Percentiles rank a stretch among this genome's conserved stretches.
phyloP scores from a whole-genome alignment of 2,329 filamentous ascomycete genomes.

The Sarocladiaceae sp. region DNA sequence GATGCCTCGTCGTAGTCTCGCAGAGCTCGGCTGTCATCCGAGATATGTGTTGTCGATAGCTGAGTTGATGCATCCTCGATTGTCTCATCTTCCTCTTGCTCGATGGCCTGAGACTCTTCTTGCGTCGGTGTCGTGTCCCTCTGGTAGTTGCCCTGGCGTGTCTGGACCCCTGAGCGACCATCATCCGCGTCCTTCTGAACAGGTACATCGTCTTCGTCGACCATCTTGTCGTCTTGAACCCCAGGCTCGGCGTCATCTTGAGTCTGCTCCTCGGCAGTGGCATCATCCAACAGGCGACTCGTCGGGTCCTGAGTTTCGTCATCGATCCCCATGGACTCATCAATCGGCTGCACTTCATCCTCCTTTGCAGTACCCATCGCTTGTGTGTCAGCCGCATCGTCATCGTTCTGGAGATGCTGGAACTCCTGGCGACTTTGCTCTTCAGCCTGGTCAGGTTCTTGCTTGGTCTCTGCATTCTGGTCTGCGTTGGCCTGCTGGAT shows the following conservation, averaged over 20 bases:
- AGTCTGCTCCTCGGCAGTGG: constrained; percentile 17
- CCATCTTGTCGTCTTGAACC: constrained; percentile 32
- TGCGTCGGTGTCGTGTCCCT: constrained; percentile 38
- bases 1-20: constrained; percentile 52
- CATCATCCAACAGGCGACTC: constrained; percentile 43
- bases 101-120: constrained; percentile 33
- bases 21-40: constrained; percentile 32
- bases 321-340: constrained; percentile 84
- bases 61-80: constrained; percentile 53
- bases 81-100: constrained; percentile 41
- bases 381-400: constrained; percentile 77
- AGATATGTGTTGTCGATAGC: constrained; percentile 68
- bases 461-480: constrained; percentile 39
- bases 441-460: constrained; percentile 44
- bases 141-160: constrained; percentile 52
- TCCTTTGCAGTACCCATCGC: constrained; percentile 83
- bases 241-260: constrained; percentile 24
- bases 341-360: constrained; percentile 78
- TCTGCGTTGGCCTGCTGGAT: constrained; percentile 57
- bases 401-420: constrained; percentile 83
- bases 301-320: constrained; percentile 51
- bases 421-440: constrained; percentile 74
- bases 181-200: constrained; percentile 35
- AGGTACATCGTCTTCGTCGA: constrained; percentile 34
- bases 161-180: constrained; percentile 53